These are phyloP conservation scores for Emmonsiellopsis sp. DNA, from an alignment of 2,329 filamentous ascomycete species.

Conservation along the genomic window DNA sequence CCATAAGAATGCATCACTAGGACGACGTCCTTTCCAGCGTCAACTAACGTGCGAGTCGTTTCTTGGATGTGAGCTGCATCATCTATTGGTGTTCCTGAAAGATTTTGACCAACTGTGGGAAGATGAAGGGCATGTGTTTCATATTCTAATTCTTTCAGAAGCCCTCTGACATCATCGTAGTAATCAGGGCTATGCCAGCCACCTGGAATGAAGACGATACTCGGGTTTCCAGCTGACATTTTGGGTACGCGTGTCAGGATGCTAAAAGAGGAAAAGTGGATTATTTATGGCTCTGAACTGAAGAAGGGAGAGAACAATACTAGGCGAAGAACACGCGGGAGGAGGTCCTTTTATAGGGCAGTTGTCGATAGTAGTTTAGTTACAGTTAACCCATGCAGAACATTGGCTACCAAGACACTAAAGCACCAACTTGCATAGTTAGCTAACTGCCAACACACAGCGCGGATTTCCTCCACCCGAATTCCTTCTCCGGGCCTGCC, in stretches of 20 bases:
- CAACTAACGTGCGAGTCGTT: conserved; percentile 15
- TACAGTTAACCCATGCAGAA: too few relatives aligned
- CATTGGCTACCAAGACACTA: too few relatives aligned
- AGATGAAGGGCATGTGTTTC: conserved; percentile 19
- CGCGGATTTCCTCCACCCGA: too few relatives aligned
- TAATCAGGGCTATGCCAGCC: conserved; percentile 22
- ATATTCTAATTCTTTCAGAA: conserved; percentile 24
- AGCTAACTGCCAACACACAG: too few relatives aligned
- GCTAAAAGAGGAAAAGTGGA: too few relatives aligned
- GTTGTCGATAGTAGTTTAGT: too few relatives aligned
- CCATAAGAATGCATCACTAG: conserved; percentile 28
- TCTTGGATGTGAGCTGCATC: conserved; percentile 22
- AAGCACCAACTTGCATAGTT: too few relatives aligned
- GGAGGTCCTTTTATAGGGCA: too few relatives aligned
- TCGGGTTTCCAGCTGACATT: conserved; percentile 17
- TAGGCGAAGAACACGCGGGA: too few relatives aligned
- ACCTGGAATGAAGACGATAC: conserved; percentile 28
- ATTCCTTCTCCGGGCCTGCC: too few relatives aligned
- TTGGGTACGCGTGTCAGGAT: not conserved
- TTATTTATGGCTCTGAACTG: too few relatives aligned
- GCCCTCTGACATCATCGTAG: conserved; percentile 17
- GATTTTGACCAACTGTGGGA: conserved; percentile 17
- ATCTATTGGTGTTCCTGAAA: conserved; percentile 20
- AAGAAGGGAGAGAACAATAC: too few relatives aligned
- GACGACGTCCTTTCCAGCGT: conserved; percentile 25